A percentile compares a stretch with the other conserved stretches of the same genome.
Evolutionary conservation across 352 stramenopile genomes (phyloP).

Genomic region (Paralagenidium karlingii): DNA sequence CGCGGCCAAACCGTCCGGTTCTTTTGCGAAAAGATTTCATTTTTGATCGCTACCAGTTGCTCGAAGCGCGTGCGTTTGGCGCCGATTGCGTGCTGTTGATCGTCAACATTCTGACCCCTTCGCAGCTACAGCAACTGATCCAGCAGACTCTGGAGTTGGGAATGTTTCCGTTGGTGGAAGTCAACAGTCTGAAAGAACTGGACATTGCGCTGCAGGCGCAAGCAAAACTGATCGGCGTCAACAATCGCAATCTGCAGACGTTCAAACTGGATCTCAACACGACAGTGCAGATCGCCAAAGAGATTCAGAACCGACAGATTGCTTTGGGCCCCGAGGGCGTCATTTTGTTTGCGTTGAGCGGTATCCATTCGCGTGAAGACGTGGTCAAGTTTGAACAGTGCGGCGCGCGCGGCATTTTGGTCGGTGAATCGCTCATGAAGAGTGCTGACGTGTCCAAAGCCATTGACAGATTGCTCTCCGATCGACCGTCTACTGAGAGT

Average conservation of each 20-base stretch:
- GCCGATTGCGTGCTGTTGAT: constrained; percentile 97
- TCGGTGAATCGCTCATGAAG: constrained; percentile 98
- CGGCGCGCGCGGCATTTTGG: constrained; percentile 83
- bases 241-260: constrained; percentile 97
- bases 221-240: constrained; percentile 94
- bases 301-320: constrained; percentile 58
- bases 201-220: constrained; percentile 87
- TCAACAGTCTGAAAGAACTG: constrained; percentile 92
- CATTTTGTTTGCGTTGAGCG: constrained; percentile 90
- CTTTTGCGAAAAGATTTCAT: constrained; percentile 94
- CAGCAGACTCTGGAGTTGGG: constrained; percentile 23
- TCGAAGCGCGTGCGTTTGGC: constrained; percentile 90
- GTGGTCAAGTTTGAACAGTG: constrained; percentile 86
- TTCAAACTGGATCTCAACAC: constrained; percentile 97
- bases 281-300: constrained; percentile 84
- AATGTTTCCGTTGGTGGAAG: constrained; percentile 98
- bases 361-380: constrained; percentile 90
- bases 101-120: constrained; percentile 82
- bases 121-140: constrained; percentile 44
- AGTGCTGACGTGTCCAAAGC: constrained; percentile 78
- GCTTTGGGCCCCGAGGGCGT: constrained; percentile 63
- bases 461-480: constrained; percentile 69
- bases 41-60: constrained; percentile 88
- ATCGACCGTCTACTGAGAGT: constrained; percentile 2
- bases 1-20: constrained; percentile 39